Percentiles rank a stretch among this genome's conserved stretches.
Evolutionary conservation across 1,284 basidiomycete genomes (phyloP).

Genomic region (Marasmius tenuissimus): DNA sequence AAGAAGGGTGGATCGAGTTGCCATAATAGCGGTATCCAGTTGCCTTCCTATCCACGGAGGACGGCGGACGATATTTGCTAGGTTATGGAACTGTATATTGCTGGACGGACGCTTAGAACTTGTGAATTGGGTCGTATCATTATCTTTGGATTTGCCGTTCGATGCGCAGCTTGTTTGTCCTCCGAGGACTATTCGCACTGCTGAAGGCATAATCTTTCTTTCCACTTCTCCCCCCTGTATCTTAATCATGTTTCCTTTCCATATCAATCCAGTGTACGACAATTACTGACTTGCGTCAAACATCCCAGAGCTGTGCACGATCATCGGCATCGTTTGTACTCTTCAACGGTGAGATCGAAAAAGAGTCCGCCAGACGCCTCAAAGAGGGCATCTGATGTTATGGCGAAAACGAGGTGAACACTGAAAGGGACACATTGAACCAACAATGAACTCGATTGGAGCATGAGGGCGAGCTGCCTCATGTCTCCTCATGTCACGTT

Average conservation of each 20-base stretch:
- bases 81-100: conserved; percentile 14
- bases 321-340: background rate
- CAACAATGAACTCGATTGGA: too few species aligned
- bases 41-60: conserved; percentile 43
- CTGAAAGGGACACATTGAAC: too few species aligned
- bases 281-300: conserved; percentile 1
- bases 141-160: conserved; percentile 10
- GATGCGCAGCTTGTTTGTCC: conserved; percentile 12
- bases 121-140: conserved; percentile 14
- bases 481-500: too few species aligned
- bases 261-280: conserved; percentile 8
- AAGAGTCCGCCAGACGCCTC: too few species aligned
- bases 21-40: too few species aligned
- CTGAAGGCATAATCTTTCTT: conserved; percentile 25
- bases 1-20: conserved; percentile 47
- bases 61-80: conserved; percentile 2
- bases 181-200: conserved; percentile 21
- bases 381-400: too few species aligned
- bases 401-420: too few species aligned
- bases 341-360: background rate
- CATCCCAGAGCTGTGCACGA: background rate
- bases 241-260: conserved; percentile 23
- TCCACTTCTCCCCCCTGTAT: conserved; percentile 26
- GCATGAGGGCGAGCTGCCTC: too few species aligned
- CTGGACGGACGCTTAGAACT: conserved; percentile 27